Evolutionary conservation across 768 basidiomycete species (phyloP), one percentile per base, ranked within the genome.

Genomic region (Suillus bovinus): DNA sequence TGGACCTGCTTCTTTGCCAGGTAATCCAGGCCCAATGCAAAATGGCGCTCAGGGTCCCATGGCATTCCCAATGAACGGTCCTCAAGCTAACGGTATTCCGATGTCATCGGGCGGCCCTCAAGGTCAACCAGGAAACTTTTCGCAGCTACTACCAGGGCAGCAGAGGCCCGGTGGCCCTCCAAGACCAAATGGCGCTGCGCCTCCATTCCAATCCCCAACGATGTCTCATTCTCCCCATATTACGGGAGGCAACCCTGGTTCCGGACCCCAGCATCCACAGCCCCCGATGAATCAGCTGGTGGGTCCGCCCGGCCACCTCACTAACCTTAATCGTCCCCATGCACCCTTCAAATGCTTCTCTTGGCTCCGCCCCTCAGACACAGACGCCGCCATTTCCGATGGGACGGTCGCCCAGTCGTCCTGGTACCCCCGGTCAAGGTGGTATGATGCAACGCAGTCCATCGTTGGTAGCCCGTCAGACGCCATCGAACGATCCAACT

Each of bases 211-310:
- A 46, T 88, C 87, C 24, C 88, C 88, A 5, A 86, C 83, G 2
- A 86, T 89, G 74, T 78, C 85, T 2, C 81, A 83, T 57, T 86
- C 87, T 4, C 83, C 85, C 0, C 86, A 86, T 64, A 81, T 81
- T 52, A 70, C 70, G 9, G 74, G 74, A 33, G 70, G 69, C 9
- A 78, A 76, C 31, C 16, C 71, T 4, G 70, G 68, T 27, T 74
- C 74, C 31, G 75, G 66, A 55, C 71, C 66, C 8, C 68, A 72
- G 66, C 72, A 78, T 52, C 76, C 69, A 44, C 76, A 70, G 56
- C 72, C 75, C 29, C 77, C 79, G 5, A 83, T 86, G 80, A 78
- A 77, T 55, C 82, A 81, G 60, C 77, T 85, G 1, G 54, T 36
- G 16, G 82, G 85, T 2, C 80, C 81, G 0, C 82, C 83, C 4